Percentiles rank a stretch among this genome's conserved stretches.
phyloP scores from a whole-genome alignment of 2,329 filamentous ascomycete species.

The Cadophora malorum region DNA sequence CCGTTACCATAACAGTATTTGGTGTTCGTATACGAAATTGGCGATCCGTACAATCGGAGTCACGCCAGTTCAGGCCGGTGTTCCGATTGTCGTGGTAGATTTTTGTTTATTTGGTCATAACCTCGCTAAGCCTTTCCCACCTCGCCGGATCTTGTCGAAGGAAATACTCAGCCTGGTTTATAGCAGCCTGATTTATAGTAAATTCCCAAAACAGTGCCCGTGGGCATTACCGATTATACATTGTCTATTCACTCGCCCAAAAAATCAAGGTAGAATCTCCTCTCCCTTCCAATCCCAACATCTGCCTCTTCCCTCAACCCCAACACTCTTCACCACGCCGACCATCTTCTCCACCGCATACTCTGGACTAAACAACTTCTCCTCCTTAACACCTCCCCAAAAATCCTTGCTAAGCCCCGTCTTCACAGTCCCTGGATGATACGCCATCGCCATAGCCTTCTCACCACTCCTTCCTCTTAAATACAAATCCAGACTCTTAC shows the following conservation, averaged over 20 bases:
- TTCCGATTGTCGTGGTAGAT: too few relatives aligned
- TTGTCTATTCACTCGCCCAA: not conserved
- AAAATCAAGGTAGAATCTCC: constrained; percentile 54
- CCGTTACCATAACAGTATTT: too few relatives aligned
- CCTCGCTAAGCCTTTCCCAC: not conserved
- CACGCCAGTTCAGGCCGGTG: too few relatives aligned
- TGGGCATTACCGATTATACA: not conserved
- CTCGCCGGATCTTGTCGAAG: not conserved
- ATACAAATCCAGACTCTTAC: constrained; percentile 74
- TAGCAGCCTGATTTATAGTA: too few relatives aligned
- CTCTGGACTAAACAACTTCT: constrained; percentile 69
- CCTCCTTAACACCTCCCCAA: constrained; percentile 67
- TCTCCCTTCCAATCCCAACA: constrained; percentile 75
- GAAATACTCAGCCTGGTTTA: not conserved
- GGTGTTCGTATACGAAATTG: too few relatives aligned
- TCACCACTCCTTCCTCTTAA: constrained; percentile 62
- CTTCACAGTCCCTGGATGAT: constrained; percentile 83
- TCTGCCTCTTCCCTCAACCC: constrained; percentile 60
- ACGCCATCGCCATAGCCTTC: constrained; percentile 69
- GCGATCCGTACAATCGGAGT: too few relatives aligned
- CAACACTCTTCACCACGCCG: constrained; percentile 58
- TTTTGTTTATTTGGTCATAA: too few relatives aligned
- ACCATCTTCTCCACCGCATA: constrained; percentile 70
- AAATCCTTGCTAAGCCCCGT: constrained; percentile 76
- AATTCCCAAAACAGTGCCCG: not conserved